Percentiles rank a stretch among this genome's conserved stretches.
Evolutionary conservation across 1,139 yeast genomes (phyloP).

Genomic region (Candida mesenterica): DNA sequence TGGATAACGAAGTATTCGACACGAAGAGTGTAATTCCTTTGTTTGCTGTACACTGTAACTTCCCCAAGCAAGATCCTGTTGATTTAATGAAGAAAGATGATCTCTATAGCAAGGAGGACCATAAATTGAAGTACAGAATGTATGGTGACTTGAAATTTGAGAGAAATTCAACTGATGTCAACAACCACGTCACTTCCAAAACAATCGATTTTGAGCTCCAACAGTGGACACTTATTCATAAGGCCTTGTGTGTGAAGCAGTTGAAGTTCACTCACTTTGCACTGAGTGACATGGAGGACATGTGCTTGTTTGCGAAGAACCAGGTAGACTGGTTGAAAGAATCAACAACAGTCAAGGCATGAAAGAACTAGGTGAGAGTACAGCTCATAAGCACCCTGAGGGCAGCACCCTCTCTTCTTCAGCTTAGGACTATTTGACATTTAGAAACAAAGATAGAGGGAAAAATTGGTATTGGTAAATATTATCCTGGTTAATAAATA

Average conservation of each 20-base stretch:
- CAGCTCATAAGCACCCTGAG: no score
- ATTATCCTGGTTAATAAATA: no score
- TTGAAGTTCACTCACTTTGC: conserved; percentile 28
- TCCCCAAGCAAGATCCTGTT: conserved; percentile 38
- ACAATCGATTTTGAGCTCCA: conserved; percentile 33
- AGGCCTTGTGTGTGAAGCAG: conserved; percentile 27
- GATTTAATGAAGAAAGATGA: conserved; percentile 24
- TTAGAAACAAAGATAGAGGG: no score
- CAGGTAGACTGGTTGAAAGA: conserved; percentile 28
- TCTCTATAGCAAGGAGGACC: conserved; percentile 26
- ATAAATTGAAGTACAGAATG: conserved; percentile 28
- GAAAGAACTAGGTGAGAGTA: no score
- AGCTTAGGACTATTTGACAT: no score
- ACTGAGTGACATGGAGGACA: conserved; percentile 18
- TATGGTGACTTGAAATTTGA: conserved; percentile 27
- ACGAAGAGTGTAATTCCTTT: conserved; percentile 17
- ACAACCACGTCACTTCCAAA: conserved; percentile 8
- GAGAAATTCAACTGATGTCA: conserved; percentile 7
- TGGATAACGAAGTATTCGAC: conserved; percentile 19
- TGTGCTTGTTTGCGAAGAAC: conserved; percentile 29
- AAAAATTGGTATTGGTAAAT: no score
- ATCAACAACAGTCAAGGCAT: conserved; percentile 1
- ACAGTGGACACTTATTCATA: conserved; percentile 34
- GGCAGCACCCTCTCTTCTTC: no score
- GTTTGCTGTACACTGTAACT: conserved; percentile 40